Conservation (phyloP, 2,329 filamentous ascomycete species). For the Trichophyton mentagrophytes region DNA sequence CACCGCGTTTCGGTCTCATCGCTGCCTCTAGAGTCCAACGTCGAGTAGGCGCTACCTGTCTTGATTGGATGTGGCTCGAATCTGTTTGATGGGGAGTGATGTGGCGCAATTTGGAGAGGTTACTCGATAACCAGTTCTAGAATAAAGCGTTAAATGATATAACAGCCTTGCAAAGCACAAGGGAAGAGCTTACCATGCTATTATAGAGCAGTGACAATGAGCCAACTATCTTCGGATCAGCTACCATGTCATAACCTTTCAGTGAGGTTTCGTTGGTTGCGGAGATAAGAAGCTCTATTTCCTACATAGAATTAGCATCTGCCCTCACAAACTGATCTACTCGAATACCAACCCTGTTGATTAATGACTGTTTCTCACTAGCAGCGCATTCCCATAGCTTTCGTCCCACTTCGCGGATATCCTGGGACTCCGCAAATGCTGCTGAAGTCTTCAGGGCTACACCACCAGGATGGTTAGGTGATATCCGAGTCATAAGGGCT, state of each 20-base stretch:
- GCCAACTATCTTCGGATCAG: constrained; percentile 73
- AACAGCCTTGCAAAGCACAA: neutral
- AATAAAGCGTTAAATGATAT: neutral
- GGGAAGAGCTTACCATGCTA: constrained; percentile 52
- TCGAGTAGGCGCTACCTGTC: constrained; percentile 43
- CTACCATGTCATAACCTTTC: constrained; percentile 70
- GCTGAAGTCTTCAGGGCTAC: constrained; percentile 62
- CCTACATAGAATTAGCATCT: constrained; percentile 22
- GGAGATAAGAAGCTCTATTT: constrained; percentile 42
- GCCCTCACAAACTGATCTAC: neutral
- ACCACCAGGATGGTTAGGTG: constrained; percentile 36
- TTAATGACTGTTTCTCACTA: constrained; percentile 40
- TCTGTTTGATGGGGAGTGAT: constrained; percentile 69
- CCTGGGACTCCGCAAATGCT: constrained; percentile 52
- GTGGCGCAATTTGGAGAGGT: constrained; percentile 66
- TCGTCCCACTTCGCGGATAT: constrained; percentile 58
- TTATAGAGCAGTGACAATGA: constrained; percentile 83
- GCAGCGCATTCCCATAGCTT: constrained; percentile 48
- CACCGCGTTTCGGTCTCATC: constrained; percentile 43
- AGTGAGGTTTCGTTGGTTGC: constrained; percentile 48
- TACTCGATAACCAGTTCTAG: constrained; percentile 76
- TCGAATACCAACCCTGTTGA: constrained; percentile 43
- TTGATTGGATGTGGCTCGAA: constrained; percentile 37
- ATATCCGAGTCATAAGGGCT: constrained; percentile 52
- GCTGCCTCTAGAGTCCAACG: constrained; percentile 75